A percentile compares a stretch with the other conserved stretches of the same genome.
These are phyloP conservation scores for Parathielavia hyrcaniae DNA, from an alignment of 495 filamentous ascomycete genomes.

Conservation along the genomic window DNA sequence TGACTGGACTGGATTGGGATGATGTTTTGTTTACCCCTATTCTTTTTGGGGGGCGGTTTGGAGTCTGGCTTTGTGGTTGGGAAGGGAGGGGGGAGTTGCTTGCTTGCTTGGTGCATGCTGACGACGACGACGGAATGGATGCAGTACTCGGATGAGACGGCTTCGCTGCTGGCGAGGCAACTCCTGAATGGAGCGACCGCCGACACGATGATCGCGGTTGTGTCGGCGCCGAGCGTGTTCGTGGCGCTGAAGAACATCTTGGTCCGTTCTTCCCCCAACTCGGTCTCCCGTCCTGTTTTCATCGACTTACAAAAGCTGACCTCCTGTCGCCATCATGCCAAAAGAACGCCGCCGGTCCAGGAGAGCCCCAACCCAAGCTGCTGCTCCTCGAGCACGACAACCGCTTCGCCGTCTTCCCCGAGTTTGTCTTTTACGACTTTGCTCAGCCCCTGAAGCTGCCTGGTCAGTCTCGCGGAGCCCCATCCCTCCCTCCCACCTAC, in stretches of 20 bases:
- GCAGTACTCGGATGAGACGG: conserved; percentile 67
- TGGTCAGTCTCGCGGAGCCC: conserved; percentile 35
- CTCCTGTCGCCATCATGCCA: no score
- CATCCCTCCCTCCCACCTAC: background rate
- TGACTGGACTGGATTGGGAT: background rate
- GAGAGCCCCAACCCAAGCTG: conserved; percentile 46
- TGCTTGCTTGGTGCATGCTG: background rate
- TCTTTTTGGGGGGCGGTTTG: no score
- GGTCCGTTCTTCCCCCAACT: conserved; percentile 30
- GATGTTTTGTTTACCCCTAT: background rate
- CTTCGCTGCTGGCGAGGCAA: conserved; percentile 52
- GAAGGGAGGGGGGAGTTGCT: background rate
- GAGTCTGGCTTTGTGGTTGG: background rate
- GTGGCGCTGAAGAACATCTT: conserved; percentile 63
- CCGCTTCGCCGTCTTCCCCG: conserved; percentile 62
- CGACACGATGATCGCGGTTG: conserved; percentile 54
- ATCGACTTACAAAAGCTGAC: no score
- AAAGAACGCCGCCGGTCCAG: conserved; percentile 29
- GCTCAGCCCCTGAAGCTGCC: conserved; percentile 57
- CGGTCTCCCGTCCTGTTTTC: background rate
- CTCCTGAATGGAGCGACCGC: conserved; percentile 51
- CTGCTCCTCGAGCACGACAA: conserved; percentile 64
- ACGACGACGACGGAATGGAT: background rate
- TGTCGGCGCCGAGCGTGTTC: conserved; percentile 73
- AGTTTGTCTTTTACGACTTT: conserved; percentile 71